Conservation (phyloP, 352 stramenopile genomes). For the Stramenopiles sp. region DNA sequence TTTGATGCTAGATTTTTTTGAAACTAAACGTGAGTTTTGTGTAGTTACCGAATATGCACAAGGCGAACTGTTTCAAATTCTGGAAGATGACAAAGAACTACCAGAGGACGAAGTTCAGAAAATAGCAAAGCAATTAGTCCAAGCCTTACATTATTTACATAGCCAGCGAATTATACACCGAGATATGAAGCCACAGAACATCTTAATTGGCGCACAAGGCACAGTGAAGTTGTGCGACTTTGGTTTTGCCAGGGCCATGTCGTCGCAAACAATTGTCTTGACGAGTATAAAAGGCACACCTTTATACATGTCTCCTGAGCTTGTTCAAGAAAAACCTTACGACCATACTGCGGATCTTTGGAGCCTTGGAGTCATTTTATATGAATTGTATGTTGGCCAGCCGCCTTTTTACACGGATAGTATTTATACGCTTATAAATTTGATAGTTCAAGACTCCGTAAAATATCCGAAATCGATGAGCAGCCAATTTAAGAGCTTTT, state of each 20-base stretch:
- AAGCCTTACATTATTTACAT: conserved; percentile 97
- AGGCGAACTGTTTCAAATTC: conserved; percentile 99
- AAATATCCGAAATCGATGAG: conserved; percentile 60
- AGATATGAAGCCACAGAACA: conserved; percentile 90
- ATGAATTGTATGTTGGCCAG: conserved; percentile 56
- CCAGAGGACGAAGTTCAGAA: conserved; percentile 32
- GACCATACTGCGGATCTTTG: conserved; percentile 79
- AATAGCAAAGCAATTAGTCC: conserved; percentile 97
- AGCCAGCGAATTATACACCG: conserved; percentile 83
- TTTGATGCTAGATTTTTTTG: conserved; percentile 96
- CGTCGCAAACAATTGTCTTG: not conserved
- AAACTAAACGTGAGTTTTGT: conserved; percentile 94
- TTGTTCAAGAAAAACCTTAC: conserved; percentile 69
- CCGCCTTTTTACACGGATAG: conserved; percentile 81
- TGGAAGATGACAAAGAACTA: conserved; percentile 94
- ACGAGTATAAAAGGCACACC: conserved; percentile 13
- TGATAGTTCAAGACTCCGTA: conserved; percentile 76
- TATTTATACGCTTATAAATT: conserved; percentile 80
- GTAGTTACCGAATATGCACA: conserved; percentile 99
- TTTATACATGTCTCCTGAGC: conserved; percentile 80
- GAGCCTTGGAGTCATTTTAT: conserved; percentile 75
- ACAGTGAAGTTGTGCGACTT: conserved; percentile 90
- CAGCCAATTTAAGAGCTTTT: conserved; percentile 50
- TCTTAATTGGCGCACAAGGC: conserved; percentile 67
- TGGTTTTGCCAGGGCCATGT: conserved; percentile 28